These are phyloP conservation scores for Penicillium soppii DNA, from an alignment of 495 filamentous ascomycete genomes.

Conservation along the genomic window DNA sequence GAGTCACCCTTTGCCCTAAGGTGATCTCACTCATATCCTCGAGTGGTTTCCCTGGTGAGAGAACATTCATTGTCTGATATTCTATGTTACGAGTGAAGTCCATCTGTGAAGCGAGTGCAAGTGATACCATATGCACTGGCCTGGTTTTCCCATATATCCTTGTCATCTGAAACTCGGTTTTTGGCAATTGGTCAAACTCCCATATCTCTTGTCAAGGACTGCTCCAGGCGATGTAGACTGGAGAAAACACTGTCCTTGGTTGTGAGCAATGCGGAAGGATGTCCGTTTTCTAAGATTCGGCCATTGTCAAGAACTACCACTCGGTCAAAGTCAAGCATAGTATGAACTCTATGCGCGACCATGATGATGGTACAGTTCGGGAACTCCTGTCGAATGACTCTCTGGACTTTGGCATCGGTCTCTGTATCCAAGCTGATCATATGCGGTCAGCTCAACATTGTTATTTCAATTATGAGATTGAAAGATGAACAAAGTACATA, in stretches of 20 bases:
- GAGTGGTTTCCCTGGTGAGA: no score
- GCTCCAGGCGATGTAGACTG: background rate
- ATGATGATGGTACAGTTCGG: constrained; percentile 76
- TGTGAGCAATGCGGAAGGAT: no score
- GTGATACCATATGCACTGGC: no score
- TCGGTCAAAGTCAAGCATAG: constrained; percentile 85
- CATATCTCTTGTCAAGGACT: background rate
- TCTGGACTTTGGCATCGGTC: constrained; percentile 83
- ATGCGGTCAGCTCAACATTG: background rate
- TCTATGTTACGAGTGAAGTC: no score
- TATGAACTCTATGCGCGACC: constrained; percentile 83
- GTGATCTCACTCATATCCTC: no score
- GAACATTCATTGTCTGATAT: no score
- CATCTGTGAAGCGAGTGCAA: no score
- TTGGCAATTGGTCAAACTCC: background rate
- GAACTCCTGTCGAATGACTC: constrained; percentile 70
- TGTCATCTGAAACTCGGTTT: no score
- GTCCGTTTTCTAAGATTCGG: constrained; percentile 56
- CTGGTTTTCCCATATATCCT: no score
- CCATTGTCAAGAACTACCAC: constrained; percentile 82
- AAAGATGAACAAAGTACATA: constrained; percentile 15
- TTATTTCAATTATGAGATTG: no score
- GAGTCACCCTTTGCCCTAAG: no score
- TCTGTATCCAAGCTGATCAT: constrained; percentile 80
- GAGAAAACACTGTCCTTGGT: background rate